These are phyloP conservation scores for Orobanche coerulescens DNA, from an alignment of 257 asterid genomes.

Conservation along the genomic window DNA sequence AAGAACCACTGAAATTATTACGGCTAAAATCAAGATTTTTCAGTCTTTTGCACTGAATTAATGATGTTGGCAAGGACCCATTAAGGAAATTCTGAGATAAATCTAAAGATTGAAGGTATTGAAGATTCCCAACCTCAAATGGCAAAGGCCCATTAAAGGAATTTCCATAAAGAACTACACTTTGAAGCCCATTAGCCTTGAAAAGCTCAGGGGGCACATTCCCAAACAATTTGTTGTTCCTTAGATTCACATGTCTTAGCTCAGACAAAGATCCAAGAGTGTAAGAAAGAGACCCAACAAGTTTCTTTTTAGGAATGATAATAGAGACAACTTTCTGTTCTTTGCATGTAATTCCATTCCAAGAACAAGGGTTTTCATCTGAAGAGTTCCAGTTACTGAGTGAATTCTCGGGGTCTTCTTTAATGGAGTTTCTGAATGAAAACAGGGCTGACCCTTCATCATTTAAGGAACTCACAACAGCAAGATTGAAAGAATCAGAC, in stretches of 20 bases:
- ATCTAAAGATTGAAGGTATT: slow-evolving; percentile 57
- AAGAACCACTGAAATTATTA: slow-evolving; percentile 53
- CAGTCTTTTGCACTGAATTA: slow-evolving; percentile 53
- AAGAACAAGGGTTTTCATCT: slow-evolving; percentile 79
- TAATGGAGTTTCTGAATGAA: slow-evolving; percentile 54
- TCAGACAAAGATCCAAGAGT: slow-evolving; percentile 67
- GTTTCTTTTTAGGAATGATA: slow-evolving; percentile 61
- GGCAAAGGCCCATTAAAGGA: slow-evolving; percentile 63
- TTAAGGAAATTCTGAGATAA: slow-evolving; percentile 61
- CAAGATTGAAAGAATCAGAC: slow-evolving; percentile 19
- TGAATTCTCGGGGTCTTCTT: slow-evolving; percentile 62
- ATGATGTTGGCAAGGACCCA: slow-evolving; percentile 53
- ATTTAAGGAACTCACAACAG: slow-evolving; percentile 49
- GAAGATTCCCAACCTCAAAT: slow-evolving; percentile 50
- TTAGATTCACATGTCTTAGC: slow-evolving; percentile 72
- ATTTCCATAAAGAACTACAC: slow-evolving; percentile 81
- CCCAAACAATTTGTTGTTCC: slow-evolving; percentile 58
- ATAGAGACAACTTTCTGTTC: slow-evolving; percentile 53
- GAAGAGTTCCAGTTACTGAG: slow-evolving; percentile 60
- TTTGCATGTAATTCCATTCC: slow-evolving; percentile 92
- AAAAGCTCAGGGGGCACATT: slow-evolving; percentile 44
- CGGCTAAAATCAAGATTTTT: slow-evolving; percentile 46
- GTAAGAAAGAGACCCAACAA: slow-evolving; percentile 56
- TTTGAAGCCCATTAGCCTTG: slow-evolving; percentile 54
- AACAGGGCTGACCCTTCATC: slow-evolving; percentile 64